Conservation (phyloP, 192 early-diverging fungal species). For the Pilaira anomala region DNA sequence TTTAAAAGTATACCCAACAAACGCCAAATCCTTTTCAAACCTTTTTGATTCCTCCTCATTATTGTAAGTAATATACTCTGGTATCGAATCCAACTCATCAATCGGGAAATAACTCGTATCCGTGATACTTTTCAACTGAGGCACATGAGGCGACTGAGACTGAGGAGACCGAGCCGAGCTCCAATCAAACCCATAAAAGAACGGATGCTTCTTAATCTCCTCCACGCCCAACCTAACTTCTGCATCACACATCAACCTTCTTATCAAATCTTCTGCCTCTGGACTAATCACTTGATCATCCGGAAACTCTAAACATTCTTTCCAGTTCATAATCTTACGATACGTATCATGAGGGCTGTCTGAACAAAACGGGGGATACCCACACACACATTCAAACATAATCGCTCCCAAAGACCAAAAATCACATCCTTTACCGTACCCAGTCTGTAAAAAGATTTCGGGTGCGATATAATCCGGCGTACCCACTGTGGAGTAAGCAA, state of each 20-base stretch:
- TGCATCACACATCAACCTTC: constrained; percentile 89
- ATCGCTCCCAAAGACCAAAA: constrained; percentile 99
- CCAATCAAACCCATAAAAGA: constrained; percentile 95
- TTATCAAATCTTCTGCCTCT: constrained; percentile 91
- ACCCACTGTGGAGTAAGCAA: constrained; percentile 97
- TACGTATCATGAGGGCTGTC: constrained; percentile 96
- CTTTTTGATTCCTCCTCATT: constrained; percentile 15
- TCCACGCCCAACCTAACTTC: constrained; percentile 79
- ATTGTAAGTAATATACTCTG: constrained; percentile 38
- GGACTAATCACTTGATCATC: constrained; percentile 88
- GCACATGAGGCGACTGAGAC: constrained; percentile 88
- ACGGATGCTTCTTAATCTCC: constrained; percentile 90
- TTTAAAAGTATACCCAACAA: constrained; percentile 99
- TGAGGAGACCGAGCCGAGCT: constrained; percentile 58
- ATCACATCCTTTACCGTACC: constrained; percentile 97
- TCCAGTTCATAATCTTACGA: constrained; percentile 97
- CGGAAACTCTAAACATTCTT: constrained; percentile 85
- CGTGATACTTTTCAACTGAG: constrained; percentile 87
- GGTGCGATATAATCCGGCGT: constrained; percentile 96
- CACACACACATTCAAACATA: constrained; percentile 98
- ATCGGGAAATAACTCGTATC: constrained; percentile 98
- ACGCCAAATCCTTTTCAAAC: constrained; percentile 90
- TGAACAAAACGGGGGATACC: constrained; percentile 97
- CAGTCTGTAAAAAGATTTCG: constrained; percentile 91
- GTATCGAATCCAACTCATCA: constrained; percentile 84